These are phyloP conservation scores for Galerina sulciceps DNA, from an alignment of 768 basidiomycete species.

Conservation along the genomic window DNA sequence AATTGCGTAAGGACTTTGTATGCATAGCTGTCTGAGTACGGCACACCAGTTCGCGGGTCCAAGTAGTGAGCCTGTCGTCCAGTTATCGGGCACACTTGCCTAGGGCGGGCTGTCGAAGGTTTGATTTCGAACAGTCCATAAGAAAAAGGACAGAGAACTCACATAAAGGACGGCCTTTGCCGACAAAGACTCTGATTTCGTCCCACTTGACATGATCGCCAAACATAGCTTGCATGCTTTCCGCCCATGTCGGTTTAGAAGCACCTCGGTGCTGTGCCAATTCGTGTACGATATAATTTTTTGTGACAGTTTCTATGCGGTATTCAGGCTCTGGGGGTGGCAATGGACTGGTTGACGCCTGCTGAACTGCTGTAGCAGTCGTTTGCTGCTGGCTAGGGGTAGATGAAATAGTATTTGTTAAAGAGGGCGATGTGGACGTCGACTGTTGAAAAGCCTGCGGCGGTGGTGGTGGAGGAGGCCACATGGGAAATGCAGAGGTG, in stretches of 20 bases:
- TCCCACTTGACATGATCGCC: constrained; percentile 87
- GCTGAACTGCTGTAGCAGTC: background rate
- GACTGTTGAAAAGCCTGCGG: background rate
- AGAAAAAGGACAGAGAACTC: constrained; percentile 20
- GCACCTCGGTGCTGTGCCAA: constrained; percentile 47
- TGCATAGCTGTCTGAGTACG: constrained; percentile 73
- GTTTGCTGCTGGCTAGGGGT: background rate
- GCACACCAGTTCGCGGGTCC: constrained; percentile 81
- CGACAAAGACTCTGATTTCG: constrained; percentile 63
- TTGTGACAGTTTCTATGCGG: constrained; percentile 55
- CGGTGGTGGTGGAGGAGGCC: constrained; percentile 18
- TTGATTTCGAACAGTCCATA: background rate
- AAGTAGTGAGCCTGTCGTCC: constrained; percentile 77
- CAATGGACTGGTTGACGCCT: background rate
- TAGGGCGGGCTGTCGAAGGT: constrained; percentile 58
- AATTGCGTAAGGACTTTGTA: constrained; percentile 67
- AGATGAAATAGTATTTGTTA: constrained; percentile 1
- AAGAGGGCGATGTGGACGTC: background rate
- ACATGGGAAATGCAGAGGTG: constrained; percentile 24
- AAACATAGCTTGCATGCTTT: constrained; percentile 84
- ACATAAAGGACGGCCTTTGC: constrained; percentile 72
- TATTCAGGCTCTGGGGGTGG: constrained; percentile 32
- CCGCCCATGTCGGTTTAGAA: constrained; percentile 63
- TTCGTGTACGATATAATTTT: constrained; percentile 78
- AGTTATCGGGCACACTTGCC: constrained; percentile 74